Evolutionary conservation across 1,284 basidiomycete species (phyloP).

Genomic region (Kalmanozyma brasiliensis): DNA sequence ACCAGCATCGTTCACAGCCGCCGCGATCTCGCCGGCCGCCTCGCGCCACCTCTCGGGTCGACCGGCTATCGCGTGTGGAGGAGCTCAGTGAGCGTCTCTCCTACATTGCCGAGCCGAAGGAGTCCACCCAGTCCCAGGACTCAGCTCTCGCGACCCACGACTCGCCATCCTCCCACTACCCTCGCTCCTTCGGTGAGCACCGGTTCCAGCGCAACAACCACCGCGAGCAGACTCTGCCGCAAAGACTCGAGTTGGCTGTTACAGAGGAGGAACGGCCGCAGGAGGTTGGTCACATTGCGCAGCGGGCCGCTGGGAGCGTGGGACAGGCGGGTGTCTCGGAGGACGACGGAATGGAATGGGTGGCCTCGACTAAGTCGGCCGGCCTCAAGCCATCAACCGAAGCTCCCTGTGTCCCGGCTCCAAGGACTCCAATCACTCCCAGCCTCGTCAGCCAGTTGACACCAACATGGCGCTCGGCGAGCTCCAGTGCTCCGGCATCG

Average conservation of each 20-base stretch:
- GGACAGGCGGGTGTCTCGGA: too few relatives aligned
- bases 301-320: too few relatives aligned
- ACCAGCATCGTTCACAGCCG: conserved; percentile 24
- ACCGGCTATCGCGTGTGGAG: conserved; percentile 42
- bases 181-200: conserved; percentile 42
- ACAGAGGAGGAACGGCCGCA: not conserved
- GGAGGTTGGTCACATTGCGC: too few relatives aligned
- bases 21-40: conserved; percentile 18
- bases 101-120: conserved; percentile 12
- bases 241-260: conserved; percentile 12
- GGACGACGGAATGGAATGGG: not conserved
- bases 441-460: conserved; percentile 22
- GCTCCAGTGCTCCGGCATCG: conserved; percentile 16
- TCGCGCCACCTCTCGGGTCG: conserved; percentile 10
- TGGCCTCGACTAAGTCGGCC: conserved; percentile 11
- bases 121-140: not conserved
- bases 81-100: conserved; percentile 36
- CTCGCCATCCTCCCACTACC: conserved; percentile 18
- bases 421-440: conserved; percentile 22
- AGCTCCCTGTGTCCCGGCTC: conserved; percentile 3
- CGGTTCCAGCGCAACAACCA: conserved; percentile 20
- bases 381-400: conserved; percentile 3
- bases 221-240: conserved; percentile 12
- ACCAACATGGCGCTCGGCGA: conserved; percentile 30
- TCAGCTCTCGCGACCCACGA: too few relatives aligned